Percentiles rank a stretch among this genome's conserved stretches.
Evolutionary conservation across 768 basidiomycete genomes (phyloP).

Genomic region (Suillus alpinus): DNA sequence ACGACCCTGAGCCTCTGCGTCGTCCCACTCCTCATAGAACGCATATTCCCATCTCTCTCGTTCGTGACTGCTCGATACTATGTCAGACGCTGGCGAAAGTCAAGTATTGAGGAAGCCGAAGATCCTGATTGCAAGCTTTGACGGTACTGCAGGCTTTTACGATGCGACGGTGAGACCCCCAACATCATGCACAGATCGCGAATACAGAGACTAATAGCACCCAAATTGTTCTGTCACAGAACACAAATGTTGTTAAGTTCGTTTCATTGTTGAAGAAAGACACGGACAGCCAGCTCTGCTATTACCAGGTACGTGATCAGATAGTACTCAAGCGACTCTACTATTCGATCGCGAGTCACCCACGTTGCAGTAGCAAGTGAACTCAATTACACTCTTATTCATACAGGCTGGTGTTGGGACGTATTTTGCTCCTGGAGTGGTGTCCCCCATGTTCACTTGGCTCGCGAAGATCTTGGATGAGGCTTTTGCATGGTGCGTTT

Average conservation of each 20-base stretch:
- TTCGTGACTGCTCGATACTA: conserved; percentile 4
- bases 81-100: conserved; percentile 13
- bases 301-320: conserved; percentile 59
- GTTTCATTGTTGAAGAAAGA: conserved; percentile 67
- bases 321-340: neutral
- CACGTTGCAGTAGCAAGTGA: neutral
- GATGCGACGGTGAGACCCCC: conserved; percentile 37
- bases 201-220: neutral
- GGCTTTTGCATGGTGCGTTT: conserved; percentile 67
- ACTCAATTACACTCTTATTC: neutral
- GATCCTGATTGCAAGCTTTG: conserved; percentile 64
- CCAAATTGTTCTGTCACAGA: conserved; percentile 28
- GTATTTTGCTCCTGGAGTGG: conserved; percentile 61
- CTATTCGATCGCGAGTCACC: neutral
- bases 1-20: neutral
- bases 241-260: conserved; percentile 71
- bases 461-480: conserved; percentile 60
- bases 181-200: neutral
- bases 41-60: neutral
- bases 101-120: conserved; percentile 26
- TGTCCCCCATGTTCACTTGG: conserved; percentile 59
- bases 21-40: neutral
- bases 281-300: conserved; percentile 54
- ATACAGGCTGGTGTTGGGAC: conserved; percentile 45
- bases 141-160: conserved; percentile 61